phyloP scores from a whole-genome alignment of 2,329 filamentous ascomycete genomes.

The Apiospora marii region DNA sequence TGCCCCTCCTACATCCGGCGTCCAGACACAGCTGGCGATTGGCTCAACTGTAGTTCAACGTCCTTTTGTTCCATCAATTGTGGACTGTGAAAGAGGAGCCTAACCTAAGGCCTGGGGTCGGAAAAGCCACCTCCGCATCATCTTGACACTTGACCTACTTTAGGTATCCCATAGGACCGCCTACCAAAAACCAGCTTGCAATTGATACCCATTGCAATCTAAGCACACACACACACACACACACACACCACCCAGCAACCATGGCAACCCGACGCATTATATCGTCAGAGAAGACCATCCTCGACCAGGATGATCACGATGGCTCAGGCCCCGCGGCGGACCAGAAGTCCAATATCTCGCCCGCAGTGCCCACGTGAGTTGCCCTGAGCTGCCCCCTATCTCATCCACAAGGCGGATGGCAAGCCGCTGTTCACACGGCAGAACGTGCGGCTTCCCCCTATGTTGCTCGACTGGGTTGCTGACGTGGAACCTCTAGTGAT shows the following conservation, averaged over 20 bases:
- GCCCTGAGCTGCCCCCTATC: constrained; percentile 20
- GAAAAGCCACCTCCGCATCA: neutral
- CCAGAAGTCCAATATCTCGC: constrained; percentile 76
- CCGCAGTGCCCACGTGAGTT: constrained; percentile 82
- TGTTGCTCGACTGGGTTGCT: neutral
- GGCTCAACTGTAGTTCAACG: neutral
- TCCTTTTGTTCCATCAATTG: constrained; percentile 9
- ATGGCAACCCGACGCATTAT: constrained; percentile 78
- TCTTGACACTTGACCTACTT: neutral
- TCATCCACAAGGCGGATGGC: constrained; percentile 21
- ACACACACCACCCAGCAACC: constrained; percentile 16
- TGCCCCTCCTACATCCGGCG: neutral
- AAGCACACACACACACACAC: neutral
- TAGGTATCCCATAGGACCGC: neutral
- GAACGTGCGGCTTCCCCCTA: too few relatives aligned
- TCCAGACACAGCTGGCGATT: neutral
- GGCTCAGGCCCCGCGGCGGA: constrained; percentile 44
- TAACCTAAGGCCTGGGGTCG: neutral
- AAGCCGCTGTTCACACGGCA: neutral
- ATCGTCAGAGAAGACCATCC: constrained; percentile 69
- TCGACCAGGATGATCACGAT: constrained; percentile 63
- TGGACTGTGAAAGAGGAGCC: neutral
- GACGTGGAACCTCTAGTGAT: constrained; percentile 56
- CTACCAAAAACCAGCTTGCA: neutral
- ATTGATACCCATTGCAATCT: neutral